Base-by-base conservation (phyloP, 495 filamentous ascomycete genomes). In the Xylona heveae region DNA sequence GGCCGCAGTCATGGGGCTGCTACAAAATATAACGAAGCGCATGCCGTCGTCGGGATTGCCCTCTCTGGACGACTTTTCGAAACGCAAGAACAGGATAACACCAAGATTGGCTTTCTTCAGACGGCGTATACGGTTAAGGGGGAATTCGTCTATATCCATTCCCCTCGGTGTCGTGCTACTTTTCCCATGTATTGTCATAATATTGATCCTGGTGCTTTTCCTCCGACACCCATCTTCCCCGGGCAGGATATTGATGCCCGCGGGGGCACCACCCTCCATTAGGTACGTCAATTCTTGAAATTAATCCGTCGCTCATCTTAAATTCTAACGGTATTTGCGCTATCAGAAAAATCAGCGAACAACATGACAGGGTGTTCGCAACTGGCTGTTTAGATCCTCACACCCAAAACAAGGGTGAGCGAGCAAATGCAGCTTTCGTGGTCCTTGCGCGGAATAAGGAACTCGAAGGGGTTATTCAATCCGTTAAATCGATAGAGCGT, bases 371-470 rank as follows among this genome's bases (percentile, higher is more conserved):
- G 51, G 82, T 92, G 31, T 99, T 99, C 46, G 78, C 78, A 26
- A 77, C 72, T 6, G 88, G 88, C 38, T 99, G 88, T 52, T 58
- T 77, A 35, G 70, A 79, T 33, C 62, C 66, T 9, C n/a, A n/a
- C n/a, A n/a, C n/a, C n/a, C 54, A 71, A 38, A 70, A 64, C 13
- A 66, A 77, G 36, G 68, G 62, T 7, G 74, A 71, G 29, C 68
- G 82, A 41, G 88, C 74, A 42, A 95, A 99, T 50, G 88, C 81
- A 30, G 84, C 78, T 10, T 88, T 99, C 39, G 90, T 99, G 39
- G 84, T 99, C 13, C 66, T 99, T 33, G 88, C 88, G 16, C 62
- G 88, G 41, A 94, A 99, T 52, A 91, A 92, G 64, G 88, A 99
- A 54, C 45, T 99, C 38, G 82, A 91, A 1, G 88, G 88, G 33